Evolutionary conservation across 305 asterid species (phyloP).

Genomic region (Withania somnifera): DNA sequence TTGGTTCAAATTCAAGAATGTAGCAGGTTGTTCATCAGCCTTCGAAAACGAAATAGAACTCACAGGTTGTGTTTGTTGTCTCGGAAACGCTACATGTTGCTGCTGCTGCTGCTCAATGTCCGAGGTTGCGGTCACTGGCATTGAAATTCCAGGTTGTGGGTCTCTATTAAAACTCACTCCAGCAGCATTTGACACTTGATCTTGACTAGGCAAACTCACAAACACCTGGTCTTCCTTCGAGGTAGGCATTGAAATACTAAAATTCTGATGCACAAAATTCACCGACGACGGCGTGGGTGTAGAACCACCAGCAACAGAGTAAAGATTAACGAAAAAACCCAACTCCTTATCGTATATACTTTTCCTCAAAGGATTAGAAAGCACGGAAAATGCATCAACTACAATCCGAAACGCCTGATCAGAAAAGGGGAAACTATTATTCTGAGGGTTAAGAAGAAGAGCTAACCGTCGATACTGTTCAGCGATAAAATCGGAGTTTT

Average conservation of each 20-base stretch:
- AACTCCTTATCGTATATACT: conserved; percentile 13
- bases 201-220: background rate
- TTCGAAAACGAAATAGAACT: background rate
- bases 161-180: background rate
- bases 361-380: conserved; percentile 31
- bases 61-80: background rate
- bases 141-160: background rate
- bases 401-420: conserved; percentile 58
- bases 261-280: background rate
- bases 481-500: conserved; percentile 47
- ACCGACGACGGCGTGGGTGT: too few species aligned
- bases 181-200: background rate
- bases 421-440: conserved; percentile 26
- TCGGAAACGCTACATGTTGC: background rate
- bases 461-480: conserved; percentile 55
- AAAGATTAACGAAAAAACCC: background rate
- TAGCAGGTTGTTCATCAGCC: conserved; percentile 8
- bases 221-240: background rate
- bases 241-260: background rate
- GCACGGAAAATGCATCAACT: conserved; percentile 44
- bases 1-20: conserved; percentile 12
- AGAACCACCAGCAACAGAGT: too few species aligned
- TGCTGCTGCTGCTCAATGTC: background rate
- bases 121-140: conserved; percentile 1
- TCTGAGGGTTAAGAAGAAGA: conserved; percentile 45